These are phyloP conservation scores for Lentinus polychrous DNA, from an alignment of 1,284 basidiomycete species.

Conservation along the genomic window DNA sequence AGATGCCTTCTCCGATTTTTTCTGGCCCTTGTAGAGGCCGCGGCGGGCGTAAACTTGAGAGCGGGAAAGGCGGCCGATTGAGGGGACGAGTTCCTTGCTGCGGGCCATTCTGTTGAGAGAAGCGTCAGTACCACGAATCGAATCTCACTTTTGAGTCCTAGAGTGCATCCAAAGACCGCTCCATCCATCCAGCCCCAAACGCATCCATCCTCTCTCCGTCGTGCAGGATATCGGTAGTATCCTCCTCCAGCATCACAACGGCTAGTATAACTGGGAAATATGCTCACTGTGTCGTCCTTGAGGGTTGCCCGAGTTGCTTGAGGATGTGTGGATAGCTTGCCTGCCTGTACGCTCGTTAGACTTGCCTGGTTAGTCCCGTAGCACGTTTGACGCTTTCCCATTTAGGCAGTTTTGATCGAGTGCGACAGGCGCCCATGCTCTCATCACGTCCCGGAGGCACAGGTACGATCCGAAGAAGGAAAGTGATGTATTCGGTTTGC, in stretches of 20 bases:
- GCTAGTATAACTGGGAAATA: constrained; percentile 7
- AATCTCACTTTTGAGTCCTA: constrained; percentile 10
- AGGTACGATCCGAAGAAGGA: not conserved
- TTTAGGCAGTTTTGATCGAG: too few relatives aligned
- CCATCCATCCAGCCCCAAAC: constrained; percentile 29
- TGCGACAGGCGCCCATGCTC: too few relatives aligned
- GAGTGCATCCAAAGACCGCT: constrained; percentile 28
- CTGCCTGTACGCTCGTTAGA: constrained; percentile 6
- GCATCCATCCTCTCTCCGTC: constrained; percentile 5
- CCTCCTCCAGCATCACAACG: constrained; percentile 1
- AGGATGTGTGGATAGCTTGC: constrained; percentile 17
- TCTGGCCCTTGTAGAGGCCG: constrained; percentile 71
- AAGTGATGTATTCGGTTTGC: not conserved
- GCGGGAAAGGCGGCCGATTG: constrained; percentile 80
- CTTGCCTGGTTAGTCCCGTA: constrained; percentile 1
- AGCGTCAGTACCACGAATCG: constrained; percentile 12
- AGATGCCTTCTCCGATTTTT: constrained; percentile 69
- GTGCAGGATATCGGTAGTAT: constrained; percentile 8
- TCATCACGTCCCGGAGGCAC: not conserved
- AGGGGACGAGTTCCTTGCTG: constrained; percentile 80
- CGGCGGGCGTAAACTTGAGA: constrained; percentile 80
- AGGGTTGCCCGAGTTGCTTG: constrained; percentile 22
- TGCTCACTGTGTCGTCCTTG: constrained; percentile 36
- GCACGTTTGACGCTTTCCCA: too few relatives aligned
- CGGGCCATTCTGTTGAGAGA: constrained; percentile 74